Percentiles rank a stretch among this genome's conserved stretches.
Conservation (phyloP, 164 flowering plant species). For the Vitis labrusca region DNA sequence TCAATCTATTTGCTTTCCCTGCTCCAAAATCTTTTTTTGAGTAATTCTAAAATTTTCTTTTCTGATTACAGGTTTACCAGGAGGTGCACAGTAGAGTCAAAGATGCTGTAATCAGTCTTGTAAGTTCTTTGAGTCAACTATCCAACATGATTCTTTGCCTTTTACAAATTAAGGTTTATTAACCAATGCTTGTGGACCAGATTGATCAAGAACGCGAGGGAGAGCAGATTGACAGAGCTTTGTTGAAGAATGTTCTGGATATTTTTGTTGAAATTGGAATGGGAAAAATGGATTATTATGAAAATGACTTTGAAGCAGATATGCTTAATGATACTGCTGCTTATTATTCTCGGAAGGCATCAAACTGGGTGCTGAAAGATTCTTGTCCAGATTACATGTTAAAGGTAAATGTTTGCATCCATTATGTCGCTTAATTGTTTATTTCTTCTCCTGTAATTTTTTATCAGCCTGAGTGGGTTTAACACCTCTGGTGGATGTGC, state of each 20-base stretch:
- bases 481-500: not conserved
- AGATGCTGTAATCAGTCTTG: constrained; percentile 24
- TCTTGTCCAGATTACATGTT: constrained; percentile 54
- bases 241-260: constrained; percentile 44
- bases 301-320: constrained; percentile 36
- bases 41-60: no score
- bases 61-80: constrained; percentile 23
- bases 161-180: no score
- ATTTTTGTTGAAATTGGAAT: constrained; percentile 46
- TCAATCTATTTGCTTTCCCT: not conserved
- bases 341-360: constrained; percentile 45
- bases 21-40: no score
- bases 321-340: constrained; percentile 36
- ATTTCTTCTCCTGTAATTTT: no score
- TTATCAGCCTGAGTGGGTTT: no score
- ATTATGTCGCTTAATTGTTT: no score
- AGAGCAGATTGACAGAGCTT: constrained; percentile 42
- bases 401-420: constrained; percentile 19
- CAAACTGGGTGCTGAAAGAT: constrained; percentile 43
- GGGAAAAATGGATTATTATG: constrained; percentile 33
- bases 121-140: constrained; percentile 3
- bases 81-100: constrained; percentile 24
- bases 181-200: constrained; percentile 9
- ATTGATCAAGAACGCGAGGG: constrained; percentile 49
- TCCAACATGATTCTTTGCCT: no score